Evolutionary conservation across 2,329 filamentous ascomycete genomes (phyloP).

Genomic region (Trichoderma semiorbis): DNA sequence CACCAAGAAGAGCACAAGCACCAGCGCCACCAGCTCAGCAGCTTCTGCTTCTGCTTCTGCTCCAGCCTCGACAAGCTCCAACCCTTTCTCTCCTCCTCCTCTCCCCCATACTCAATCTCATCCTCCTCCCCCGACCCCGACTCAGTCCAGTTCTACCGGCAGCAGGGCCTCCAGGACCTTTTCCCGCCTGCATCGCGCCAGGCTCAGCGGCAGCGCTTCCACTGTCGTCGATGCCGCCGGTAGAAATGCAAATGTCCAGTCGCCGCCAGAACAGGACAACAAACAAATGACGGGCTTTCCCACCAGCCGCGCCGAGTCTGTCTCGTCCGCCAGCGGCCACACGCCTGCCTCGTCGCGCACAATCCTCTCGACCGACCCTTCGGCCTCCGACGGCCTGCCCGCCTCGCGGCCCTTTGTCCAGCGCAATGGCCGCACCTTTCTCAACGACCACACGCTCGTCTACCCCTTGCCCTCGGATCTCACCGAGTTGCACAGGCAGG

Average conservation of each 20-base stretch:
- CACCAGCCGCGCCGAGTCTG: slow-evolving; percentile 41
- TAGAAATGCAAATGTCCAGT: slow-evolving; percentile 41
- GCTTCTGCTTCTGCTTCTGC: background rate
- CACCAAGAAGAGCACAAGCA: background rate
- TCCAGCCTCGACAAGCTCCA: background rate
- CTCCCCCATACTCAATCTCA: background rate
- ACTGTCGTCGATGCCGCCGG: slow-evolving; percentile 25
- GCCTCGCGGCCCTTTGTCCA: slow-evolving; percentile 57
- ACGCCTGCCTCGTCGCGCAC: slow-evolving; percentile 43
- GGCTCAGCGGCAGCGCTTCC: slow-evolving; percentile 25
- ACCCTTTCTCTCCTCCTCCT: background rate
- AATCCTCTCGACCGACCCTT: slow-evolving; percentile 48
- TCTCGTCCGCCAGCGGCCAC: slow-evolving; percentile 45
- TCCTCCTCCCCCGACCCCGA: background rate
- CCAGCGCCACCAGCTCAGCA: background rate
- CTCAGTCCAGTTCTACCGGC: background rate
- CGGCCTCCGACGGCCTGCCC: slow-evolving; percentile 40
- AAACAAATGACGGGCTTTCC: slow-evolving; percentile 36
- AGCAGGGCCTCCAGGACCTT: background rate
- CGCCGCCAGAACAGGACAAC: slow-evolving; percentile 33
- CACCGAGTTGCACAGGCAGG: slow-evolving; percentile 82
- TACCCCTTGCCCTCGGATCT: slow-evolving; percentile 92
- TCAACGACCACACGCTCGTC: slow-evolving; percentile 65
- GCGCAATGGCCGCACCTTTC: slow-evolving; percentile 77
- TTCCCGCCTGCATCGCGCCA: slow-evolving; percentile 19